Percentiles rank a stretch among this genome's conserved stretches.
Conservation (phyloP, 2,329 filamentous ascomycete genomes). For the Coleophoma crateriformis region DNA sequence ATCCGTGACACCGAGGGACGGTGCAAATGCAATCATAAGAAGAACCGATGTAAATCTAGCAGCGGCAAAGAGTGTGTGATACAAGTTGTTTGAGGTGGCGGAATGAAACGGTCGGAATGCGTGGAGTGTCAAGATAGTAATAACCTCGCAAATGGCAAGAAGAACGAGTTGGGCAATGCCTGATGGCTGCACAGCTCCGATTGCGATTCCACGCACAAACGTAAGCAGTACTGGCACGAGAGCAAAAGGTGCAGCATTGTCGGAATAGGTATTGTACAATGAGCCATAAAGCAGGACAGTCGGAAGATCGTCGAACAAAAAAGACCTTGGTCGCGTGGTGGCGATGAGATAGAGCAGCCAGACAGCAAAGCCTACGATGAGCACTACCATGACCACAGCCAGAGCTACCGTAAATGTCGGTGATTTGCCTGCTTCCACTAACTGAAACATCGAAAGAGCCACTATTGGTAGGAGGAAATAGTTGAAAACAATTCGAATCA, state of each 20-base stretch:
- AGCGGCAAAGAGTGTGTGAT: conserved; percentile 78
- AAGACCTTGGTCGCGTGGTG: conserved; percentile 73
- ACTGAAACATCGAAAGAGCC: conserved; percentile 82
- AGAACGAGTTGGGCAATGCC: conserved; percentile 91
- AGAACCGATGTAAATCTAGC: conserved; percentile 72
- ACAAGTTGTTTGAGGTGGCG: conserved; percentile 95
- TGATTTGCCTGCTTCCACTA: conserved; percentile 68
- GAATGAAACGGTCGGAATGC: conserved; percentile 87
- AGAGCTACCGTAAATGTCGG: conserved; percentile 67
- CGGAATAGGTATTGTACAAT: conserved; percentile 95
- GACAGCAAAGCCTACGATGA: conserved; percentile 66
- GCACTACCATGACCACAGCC: conserved; percentile 67
- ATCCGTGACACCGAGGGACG: conserved; percentile 72
- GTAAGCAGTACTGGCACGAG: conserved; percentile 81
- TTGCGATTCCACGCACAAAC: conserved; percentile 79
- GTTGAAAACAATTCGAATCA: conserved; percentile 84
- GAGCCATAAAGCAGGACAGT: conserved; percentile 88
- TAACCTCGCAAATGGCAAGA: conserved; percentile 89
- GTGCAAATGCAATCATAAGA: conserved; percentile 78
- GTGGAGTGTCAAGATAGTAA: conserved; percentile 79
- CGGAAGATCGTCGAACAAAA: conserved; percentile 87
- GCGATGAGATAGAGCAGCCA: conserved; percentile 82
- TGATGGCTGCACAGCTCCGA: conserved; percentile 87
- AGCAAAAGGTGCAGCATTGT: conserved; percentile 86
- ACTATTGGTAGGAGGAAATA: conserved; percentile 87